Conservation (phyloP, 257 asterid species). For the Ehretia macrophylla region DNA sequence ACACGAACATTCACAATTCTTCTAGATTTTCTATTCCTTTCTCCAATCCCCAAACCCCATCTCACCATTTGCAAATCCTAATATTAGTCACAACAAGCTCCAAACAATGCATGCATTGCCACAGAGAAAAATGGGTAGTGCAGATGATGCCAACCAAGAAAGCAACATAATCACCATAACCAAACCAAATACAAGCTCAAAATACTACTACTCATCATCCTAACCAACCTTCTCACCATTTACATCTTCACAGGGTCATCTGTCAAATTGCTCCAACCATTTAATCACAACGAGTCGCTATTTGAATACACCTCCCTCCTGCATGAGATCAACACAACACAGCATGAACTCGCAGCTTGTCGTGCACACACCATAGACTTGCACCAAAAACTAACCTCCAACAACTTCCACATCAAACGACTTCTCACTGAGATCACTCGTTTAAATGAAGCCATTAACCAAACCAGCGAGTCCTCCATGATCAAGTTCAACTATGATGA, state of each 20-base stretch:
- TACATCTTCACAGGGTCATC: too few species aligned
- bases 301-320: too few species aligned
- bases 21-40: background rate
- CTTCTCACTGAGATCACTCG: conserved; percentile 25
- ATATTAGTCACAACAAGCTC: background rate
- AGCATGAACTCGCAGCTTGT: conserved; percentile 6
- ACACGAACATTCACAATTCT: too few species aligned
- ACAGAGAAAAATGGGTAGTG: conserved; percentile 21
- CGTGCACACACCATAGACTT: conserved; percentile 19
- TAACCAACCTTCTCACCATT: too few species aligned
- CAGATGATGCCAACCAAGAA: conserved; percentile 28
- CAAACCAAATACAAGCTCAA: conserved; percentile 30
- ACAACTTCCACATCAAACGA: conserved; percentile 16
- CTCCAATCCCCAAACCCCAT: background rate
- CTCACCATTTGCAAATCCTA: background rate
- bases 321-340: too few species aligned
- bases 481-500: conserved; percentile 11
- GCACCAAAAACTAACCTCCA: conserved; percentile 32
- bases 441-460: conserved; percentile 21
- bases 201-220: too few species aligned
- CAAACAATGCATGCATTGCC: background rate
- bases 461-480: background rate
- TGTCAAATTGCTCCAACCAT: too few species aligned
- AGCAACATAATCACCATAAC: conserved; percentile 24
- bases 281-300: too few species aligned